phyloP scores from a whole-genome alignment of 768 basidiomycete genomes.

The Lactifluus echinatus region DNA sequence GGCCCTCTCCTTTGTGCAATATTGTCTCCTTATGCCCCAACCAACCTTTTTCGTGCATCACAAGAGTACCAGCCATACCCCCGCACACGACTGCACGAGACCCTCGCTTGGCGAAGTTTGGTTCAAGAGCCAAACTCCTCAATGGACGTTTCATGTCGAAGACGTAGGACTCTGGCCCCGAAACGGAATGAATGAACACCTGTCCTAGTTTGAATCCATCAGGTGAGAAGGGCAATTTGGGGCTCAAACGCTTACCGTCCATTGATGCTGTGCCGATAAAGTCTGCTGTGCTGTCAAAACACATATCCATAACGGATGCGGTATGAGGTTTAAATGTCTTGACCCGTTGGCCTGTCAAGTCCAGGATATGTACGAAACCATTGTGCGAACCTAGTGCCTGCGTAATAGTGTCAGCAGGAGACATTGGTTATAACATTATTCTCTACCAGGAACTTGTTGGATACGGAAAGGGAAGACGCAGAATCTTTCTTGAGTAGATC shows the following conservation, averaged over 20 bases:
- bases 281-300: constrained; percentile 75
- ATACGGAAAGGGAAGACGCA: constrained; percentile 72
- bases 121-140: constrained; percentile 84
- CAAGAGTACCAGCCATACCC: constrained; percentile 79
- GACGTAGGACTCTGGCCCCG: constrained; percentile 67
- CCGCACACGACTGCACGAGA: constrained; percentile 83
- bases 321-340: constrained; percentile 88
- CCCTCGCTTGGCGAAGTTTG: constrained; percentile 71
- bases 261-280: constrained; percentile 90
- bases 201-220: constrained; percentile 54
- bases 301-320: constrained; percentile 80
- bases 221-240: neutral
- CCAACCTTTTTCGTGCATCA: constrained; percentile 95
- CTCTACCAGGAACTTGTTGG: constrained; percentile 62
- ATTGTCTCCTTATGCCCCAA: constrained; percentile 86
- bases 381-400: constrained; percentile 90
- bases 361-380: constrained; percentile 85
- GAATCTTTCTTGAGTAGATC: constrained; percentile 85
- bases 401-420: neutral
- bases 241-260: constrained; percentile 60
- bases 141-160: constrained; percentile 92
- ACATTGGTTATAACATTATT: constrained; percentile 2
- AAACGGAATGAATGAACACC: constrained; percentile 78
- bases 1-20: constrained; percentile 80
- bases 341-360: constrained; percentile 67